Conservation (phyloP, 805 yeast genomes). For the Ogataea sp. region DNA sequence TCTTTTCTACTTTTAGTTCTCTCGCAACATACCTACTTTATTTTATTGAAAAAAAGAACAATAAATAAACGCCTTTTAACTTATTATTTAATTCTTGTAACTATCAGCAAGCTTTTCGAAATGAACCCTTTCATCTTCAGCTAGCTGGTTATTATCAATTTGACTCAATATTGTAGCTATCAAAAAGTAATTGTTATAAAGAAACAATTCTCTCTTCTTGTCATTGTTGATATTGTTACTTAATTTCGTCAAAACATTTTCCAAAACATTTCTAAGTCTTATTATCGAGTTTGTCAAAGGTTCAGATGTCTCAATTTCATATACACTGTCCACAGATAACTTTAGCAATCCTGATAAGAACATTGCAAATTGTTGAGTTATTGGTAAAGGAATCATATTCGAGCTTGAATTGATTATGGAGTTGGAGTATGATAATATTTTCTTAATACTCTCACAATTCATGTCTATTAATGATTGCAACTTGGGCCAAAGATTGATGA, state of each 20-base stretch:
- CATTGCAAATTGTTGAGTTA: conserved; percentile 76
- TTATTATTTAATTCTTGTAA: too few relatives aligned
- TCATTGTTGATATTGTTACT: conserved; percentile 37
- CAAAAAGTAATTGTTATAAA: conserved; percentile 64
- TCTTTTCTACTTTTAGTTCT: too few relatives aligned
- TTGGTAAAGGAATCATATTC: conserved; percentile 41
- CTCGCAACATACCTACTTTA: too few relatives aligned
- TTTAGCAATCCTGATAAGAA: conserved; percentile 64
- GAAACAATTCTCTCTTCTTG: conserved; percentile 56
- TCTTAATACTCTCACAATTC: conserved; percentile 66
- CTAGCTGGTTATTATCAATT: conserved; percentile 16
- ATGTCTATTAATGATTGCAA: conserved; percentile 70
- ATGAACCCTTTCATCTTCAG: conserved; percentile 10
- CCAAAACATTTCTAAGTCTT: conserved; percentile 73
- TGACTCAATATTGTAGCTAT: conserved; percentile 45
- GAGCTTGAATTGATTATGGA: conserved; percentile 20
- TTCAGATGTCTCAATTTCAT: conserved; percentile 38
- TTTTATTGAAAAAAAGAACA: too few relatives aligned
- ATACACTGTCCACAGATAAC: conserved; percentile 29
- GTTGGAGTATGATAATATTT: conserved; percentile 34
- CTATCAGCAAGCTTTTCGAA: conserved; percentile 13
- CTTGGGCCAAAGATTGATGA: conserved; percentile 77
- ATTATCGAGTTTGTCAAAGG: conserved; percentile 66
- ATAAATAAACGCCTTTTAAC: too few relatives aligned
- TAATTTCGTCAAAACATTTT: conserved; percentile 65